Evolutionary conservation across 2,329 filamentous ascomycete species (phyloP), one percentile per base, ranked within the genome.

Genomic region (Colletotrichum camelliae): DNA sequence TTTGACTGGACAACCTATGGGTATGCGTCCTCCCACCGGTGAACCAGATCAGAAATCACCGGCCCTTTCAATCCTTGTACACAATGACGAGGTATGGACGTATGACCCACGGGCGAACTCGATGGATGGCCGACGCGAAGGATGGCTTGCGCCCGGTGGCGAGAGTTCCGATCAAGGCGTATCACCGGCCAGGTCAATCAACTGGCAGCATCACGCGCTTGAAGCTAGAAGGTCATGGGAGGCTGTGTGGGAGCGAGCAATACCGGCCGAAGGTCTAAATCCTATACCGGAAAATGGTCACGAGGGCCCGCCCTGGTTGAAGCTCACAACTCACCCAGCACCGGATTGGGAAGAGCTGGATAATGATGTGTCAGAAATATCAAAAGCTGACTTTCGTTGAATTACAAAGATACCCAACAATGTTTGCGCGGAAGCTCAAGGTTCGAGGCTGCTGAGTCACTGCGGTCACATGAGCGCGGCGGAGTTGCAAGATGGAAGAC

Each of bases 121-220:
- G 7, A 52, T 74, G 2, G 74, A 77, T 9, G 74, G 74, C 4
- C 70, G 70, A 21, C 48, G 74, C 2, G 74, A 77, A 33, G 74
- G 74, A 4, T 77, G 74, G 76, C 37, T 77, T 13, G 70, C 67
- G 1, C 24, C 31, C 4, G 35, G 37, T 4, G 57, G 27, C 3
- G 74, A 74, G 24, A 43, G 57, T 12, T 75, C 55, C 4, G 10
- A 12, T 1, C 27, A 24, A n/a, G 62, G 33, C 5, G 12, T 12
- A 9, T 43, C 58, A 13, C 29, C 33, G 8, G 43, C 52, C 7
- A 57, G 29, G 12, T 18, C 35, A 5, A 21, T 61, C 0, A 57
- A n/a, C 9, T 75, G 72, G 62, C 21, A 75, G 3, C n/a, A 68
- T 9, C 57, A 73, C n/a, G 64, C 72, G 5, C 24, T 73, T 2